These are phyloP conservation scores for Neobulgaria alba DNA, from an alignment of 2,329 filamentous ascomycete species.

Conservation along the genomic window DNA sequence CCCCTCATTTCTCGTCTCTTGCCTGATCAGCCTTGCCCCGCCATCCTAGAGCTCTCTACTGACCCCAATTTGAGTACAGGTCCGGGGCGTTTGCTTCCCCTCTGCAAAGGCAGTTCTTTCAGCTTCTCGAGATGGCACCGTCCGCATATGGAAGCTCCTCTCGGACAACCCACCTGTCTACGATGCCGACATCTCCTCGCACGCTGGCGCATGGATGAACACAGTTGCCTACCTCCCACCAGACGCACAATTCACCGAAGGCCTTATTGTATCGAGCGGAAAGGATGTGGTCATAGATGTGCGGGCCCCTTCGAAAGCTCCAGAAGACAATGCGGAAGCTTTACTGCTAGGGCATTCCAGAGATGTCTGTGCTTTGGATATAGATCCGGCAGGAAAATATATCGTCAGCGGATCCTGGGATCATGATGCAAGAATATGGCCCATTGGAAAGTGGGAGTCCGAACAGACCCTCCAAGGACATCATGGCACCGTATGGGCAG, in stretches of 20 bases:
- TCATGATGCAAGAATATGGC: constrained; percentile 78
- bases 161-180: constrained; percentile 60
- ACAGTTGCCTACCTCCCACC: constrained; percentile 69
- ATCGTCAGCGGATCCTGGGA: constrained; percentile 95
- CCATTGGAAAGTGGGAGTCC: constrained; percentile 74
- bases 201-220: constrained; percentile 83
- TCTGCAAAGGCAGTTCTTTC: constrained; percentile 65
- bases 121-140: constrained; percentile 84
- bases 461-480: constrained; percentile 67
- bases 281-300: constrained; percentile 92
- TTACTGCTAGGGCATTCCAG: constrained; percentile 77
- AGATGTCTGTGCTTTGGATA: constrained; percentile 83
- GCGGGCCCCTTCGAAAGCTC: constrained; percentile 56
- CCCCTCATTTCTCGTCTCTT: neutral
- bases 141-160: constrained; percentile 72
- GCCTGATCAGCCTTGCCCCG: neutral
- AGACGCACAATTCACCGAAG: constrained; percentile 57
- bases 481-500: constrained; percentile 81
- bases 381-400: constrained; percentile 60
- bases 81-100: constrained; percentile 77
- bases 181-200: constrained; percentile 68
- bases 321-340: constrained; percentile 72
- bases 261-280: constrained; percentile 78
- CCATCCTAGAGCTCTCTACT: neutral
- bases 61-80: constrained; percentile 41